phyloP scores from a whole-genome alignment of 495 filamentous ascomycete species.

The Corynascus novoguineensis region DNA sequence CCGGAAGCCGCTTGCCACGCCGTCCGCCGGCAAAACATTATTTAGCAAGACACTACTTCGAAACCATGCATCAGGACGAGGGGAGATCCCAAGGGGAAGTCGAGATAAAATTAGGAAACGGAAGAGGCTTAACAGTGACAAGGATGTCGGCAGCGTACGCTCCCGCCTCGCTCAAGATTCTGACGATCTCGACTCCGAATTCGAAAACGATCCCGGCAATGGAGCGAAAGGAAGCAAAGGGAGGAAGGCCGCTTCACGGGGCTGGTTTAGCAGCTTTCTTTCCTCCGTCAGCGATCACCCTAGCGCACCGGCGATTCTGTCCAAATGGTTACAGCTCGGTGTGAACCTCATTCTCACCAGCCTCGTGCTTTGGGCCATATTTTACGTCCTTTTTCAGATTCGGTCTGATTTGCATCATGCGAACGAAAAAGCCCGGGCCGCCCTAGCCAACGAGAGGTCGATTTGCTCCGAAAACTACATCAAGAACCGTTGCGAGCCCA shows the following conservation, averaged over 20 bases:
- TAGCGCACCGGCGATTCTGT: constrained; percentile 76
- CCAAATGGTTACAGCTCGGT: constrained; percentile 74
- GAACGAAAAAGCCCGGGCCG: constrained; percentile 55
- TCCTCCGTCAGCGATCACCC: constrained; percentile 71
- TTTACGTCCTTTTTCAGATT: constrained; percentile 63
- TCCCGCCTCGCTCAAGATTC: constrained; percentile 43
- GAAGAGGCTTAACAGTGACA: constrained; percentile 37
- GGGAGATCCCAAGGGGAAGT: constrained; percentile 34
- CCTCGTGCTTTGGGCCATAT: constrained; percentile 63
- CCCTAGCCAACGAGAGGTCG: constrained; percentile 66
- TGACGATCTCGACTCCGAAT: constrained; percentile 52
- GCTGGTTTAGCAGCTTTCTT: constrained; percentile 53
- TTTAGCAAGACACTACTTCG: constrained; percentile 38
- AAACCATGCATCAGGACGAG: constrained; percentile 44
- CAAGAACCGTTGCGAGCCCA: constrained; percentile 64
- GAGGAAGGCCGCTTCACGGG: constrained; percentile 17
- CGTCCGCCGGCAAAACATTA: constrained; percentile 32
- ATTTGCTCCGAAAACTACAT: constrained; percentile 62
- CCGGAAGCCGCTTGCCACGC: constrained; percentile 38
- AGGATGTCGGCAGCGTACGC: constrained; percentile 40
- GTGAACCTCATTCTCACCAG: constrained; percentile 71
- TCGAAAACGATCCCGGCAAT: constrained; percentile 19
- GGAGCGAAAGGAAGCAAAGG: constrained; percentile 28
- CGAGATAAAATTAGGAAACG: constrained; percentile 44
- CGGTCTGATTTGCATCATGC: constrained; percentile 69